Percentiles rank a stretch among this genome's conserved stretches.
phyloP scores from a whole-genome alignment of 164 flowering plant species.

The Vitis amurensis region DNA sequence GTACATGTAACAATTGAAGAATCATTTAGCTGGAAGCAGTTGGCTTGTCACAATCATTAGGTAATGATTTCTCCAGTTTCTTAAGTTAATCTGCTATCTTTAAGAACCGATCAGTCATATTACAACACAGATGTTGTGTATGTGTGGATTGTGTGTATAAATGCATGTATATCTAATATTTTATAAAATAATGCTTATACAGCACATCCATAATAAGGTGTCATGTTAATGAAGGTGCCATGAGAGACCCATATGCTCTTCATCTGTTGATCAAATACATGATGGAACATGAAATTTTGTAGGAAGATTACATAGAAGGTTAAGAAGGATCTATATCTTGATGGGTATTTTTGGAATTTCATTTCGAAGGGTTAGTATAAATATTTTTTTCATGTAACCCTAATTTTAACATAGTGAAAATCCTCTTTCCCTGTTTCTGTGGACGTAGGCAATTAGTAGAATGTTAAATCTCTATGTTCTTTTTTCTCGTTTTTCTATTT shows the following conservation, averaged over 20 bases:
- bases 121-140: no score
- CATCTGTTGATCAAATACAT: neutral
- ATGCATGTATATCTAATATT: neutral
- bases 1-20: neutral
- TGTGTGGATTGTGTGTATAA: no score
- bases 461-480: no score
- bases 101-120: neutral
- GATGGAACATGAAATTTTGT: neutral
- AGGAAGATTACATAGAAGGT: neutral
- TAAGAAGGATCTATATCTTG: no score
- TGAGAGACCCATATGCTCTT: neutral
- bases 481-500: no score
- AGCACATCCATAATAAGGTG: no score
- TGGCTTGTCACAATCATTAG: slow-evolving; percentile 1
- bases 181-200: no score
- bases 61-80: neutral
- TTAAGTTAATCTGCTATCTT: neutral
- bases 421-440: accelerated
- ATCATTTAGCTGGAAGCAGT: neutral
- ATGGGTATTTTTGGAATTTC: no score
- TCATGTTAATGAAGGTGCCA: neutral
- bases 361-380: no score
- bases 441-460: no score
- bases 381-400: no score
- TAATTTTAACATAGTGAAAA: no score